Base-by-base conservation (phyloP, 2,329 filamentous ascomycete species). In the Arthroderma sp. region DNA sequence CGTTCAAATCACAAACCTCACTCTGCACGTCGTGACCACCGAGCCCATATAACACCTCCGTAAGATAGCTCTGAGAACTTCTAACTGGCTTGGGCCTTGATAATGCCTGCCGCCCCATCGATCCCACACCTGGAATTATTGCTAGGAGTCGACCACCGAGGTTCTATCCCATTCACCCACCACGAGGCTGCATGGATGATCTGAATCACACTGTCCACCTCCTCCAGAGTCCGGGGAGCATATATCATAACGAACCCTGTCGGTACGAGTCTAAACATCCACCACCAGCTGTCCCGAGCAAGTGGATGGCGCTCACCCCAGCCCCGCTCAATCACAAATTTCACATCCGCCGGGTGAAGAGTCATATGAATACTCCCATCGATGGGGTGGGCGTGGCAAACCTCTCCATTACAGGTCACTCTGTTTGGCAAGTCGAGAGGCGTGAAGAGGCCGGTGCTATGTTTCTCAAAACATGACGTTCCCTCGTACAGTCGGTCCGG, bases 211-310 rank as follows among this genome's bases (percentile, higher is more conserved):
- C 82, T 77, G 55, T 80, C 77, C 25, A 93, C 70, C 68, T 95
- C 88, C 25, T 79, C 76, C 58, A 82, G 78, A 61, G 83, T 77
- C 65, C 86, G 75, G 1, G 89, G 88, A 17, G 88, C 87, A 72
- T 95, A 95, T 3, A 94, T 77, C 82, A 94, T 84, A 58, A 88
- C 76, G 69, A 94, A 94, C 43, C 86, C 84, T 2, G 77, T 73
- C 0, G 88, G 87, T 57, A 93, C 83, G 54, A 86, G 86, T 66
- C 82, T 79, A 60, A 77, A 76, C 61, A 84, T 79, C 76, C 81
- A 83, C 44, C 82, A 81, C 56, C 82, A 84, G 65, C 81, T 80
- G 6, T 87, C 69, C 52, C 70, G 64, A n/a, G 70, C 66, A 11
- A 74, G 63, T 4, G 80, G 80, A 71, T 83, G 81, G 19, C 79